phyloP scores from a whole-genome alignment of 2,329 filamentous ascomycete genomes.

The Lachnellula hyalina region DNA sequence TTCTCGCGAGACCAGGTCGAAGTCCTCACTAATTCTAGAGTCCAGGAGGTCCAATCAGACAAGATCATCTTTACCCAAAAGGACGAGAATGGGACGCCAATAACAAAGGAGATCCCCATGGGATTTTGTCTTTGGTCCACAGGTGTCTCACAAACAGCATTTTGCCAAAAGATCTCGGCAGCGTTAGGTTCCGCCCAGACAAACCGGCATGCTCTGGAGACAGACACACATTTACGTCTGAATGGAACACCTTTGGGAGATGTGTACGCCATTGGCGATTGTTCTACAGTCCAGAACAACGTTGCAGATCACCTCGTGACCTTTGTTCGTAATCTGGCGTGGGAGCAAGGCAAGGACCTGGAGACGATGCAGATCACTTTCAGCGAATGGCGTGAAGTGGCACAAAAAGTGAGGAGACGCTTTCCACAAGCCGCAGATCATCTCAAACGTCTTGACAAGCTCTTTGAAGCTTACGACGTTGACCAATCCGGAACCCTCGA shows the following conservation, averaged over 20 bases:
- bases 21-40: conserved; percentile 85
- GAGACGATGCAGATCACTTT: conserved; percentile 84
- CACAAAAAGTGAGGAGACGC: conserved; percentile 74
- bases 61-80: conserved; percentile 87
- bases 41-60: conserved; percentile 80
- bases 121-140: conserved; percentile 98
- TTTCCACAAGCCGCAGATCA: conserved; percentile 90
- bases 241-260: conserved; percentile 86
- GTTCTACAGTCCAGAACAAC: conserved; percentile 95
- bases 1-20: conserved; percentile 90
- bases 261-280: conserved; percentile 95
- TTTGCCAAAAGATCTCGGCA: conserved; percentile 71
- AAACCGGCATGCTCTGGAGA: conserved; percentile 89
- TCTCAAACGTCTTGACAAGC: conserved; percentile 79
- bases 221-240: conserved; percentile 85
- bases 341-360: conserved; percentile 86
- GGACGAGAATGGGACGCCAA: conserved; percentile 60
- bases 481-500: conserved; percentile 91
- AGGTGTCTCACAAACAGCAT: conserved; percentile 79
- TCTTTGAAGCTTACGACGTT: conserved; percentile 88
- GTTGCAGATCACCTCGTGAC: conserved; percentile 84
- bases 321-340: conserved; percentile 84
- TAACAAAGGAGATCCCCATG: conserved; percentile 92
- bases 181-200: conserved; percentile 73
- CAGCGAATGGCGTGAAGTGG: conserved; percentile 80